Conservation (phyloP, 179 eudicot species). For the Vitellaria paradoxa region DNA sequence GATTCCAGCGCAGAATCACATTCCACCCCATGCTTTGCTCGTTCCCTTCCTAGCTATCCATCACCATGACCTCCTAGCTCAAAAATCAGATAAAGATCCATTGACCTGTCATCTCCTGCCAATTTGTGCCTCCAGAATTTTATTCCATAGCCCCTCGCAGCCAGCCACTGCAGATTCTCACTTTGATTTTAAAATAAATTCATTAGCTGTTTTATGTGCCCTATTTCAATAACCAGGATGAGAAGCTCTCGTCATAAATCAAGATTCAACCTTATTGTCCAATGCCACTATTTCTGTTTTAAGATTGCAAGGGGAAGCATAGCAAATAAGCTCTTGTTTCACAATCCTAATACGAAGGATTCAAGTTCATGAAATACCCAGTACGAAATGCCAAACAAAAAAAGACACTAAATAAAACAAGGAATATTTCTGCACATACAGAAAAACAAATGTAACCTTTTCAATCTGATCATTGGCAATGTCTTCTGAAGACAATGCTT, state of each 20-base stretch:
- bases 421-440: not conserved
- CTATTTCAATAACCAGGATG: not conserved
- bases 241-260: not conserved
- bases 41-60: too few species aligned
- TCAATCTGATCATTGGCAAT: constrained; percentile 31
- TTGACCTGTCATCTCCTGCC: too few species aligned
- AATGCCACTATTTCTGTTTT: not conserved
- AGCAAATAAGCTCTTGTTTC: constrained; percentile 1
- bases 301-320: not conserved
- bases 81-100: too few species aligned
- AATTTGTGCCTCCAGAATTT: too few species aligned
- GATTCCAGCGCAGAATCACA: too few species aligned
- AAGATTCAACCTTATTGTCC: not conserved
- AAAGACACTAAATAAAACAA: not conserved
- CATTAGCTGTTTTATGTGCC: constrained; percentile 1
- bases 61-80: too few species aligned
- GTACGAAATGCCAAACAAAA: not conserved
- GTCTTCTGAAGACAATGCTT: constrained; percentile 8
- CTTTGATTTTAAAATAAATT: not conserved
- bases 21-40: too few species aligned
- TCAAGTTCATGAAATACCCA: constrained; percentile 9
- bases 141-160: too few species aligned
- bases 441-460: constrained; percentile 43
- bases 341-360: not conserved
- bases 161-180: not conserved